A percentile compares a stretch with the other conserved stretches of the same genome.
Evolutionary conservation across 164 flowering plant genomes (phyloP).

Genomic region (Vitis cinerea): DNA sequence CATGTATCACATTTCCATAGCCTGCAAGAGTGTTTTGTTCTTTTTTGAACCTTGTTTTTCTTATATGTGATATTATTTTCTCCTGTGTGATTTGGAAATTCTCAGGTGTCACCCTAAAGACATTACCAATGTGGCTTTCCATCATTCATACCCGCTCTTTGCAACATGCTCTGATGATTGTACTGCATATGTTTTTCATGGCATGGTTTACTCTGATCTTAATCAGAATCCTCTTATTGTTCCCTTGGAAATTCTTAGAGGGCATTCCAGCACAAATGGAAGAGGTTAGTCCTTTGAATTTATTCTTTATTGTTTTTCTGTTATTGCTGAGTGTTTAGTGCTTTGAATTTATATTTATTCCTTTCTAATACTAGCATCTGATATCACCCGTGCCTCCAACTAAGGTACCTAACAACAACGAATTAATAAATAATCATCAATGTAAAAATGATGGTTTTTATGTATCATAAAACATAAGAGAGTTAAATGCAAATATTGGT

Average conservation of each 20-base stretch:
- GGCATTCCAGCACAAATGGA: slow-evolving; percentile 69
- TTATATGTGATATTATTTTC: slow-evolving; percentile 2
- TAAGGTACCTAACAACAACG: too few species aligned
- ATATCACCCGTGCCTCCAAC: too few species aligned
- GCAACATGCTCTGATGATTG: slow-evolving; percentile 87
- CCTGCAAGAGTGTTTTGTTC: neutral
- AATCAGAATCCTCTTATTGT: slow-evolving; percentile 92
- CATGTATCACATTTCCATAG: neutral
- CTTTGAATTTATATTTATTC: too few species aligned
- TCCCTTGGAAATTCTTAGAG: slow-evolving; percentile 83
- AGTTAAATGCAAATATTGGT: too few species aligned
- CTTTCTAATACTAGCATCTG: too few species aligned
- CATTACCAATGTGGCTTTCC: slow-evolving; percentile 80
- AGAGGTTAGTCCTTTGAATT: slow-evolving; percentile 58
- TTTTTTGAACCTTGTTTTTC: neutral
- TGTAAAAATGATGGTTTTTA: too few species aligned
- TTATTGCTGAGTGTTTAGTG: too few species aligned
- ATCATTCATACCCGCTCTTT: slow-evolving; percentile 89
- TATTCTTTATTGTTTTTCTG: neutral
- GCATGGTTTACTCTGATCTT: slow-evolving; percentile 92
- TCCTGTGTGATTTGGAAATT: slow-evolving; percentile 12
- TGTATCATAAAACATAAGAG: too few species aligned
- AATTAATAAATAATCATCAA: too few species aligned
- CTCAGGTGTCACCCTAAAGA: slow-evolving; percentile 84
- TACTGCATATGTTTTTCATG: slow-evolving; percentile 90